These are phyloP conservation scores for Xylaria telfairii DNA, from an alignment of 495 filamentous ascomycete genomes.

Conservation along the genomic window DNA sequence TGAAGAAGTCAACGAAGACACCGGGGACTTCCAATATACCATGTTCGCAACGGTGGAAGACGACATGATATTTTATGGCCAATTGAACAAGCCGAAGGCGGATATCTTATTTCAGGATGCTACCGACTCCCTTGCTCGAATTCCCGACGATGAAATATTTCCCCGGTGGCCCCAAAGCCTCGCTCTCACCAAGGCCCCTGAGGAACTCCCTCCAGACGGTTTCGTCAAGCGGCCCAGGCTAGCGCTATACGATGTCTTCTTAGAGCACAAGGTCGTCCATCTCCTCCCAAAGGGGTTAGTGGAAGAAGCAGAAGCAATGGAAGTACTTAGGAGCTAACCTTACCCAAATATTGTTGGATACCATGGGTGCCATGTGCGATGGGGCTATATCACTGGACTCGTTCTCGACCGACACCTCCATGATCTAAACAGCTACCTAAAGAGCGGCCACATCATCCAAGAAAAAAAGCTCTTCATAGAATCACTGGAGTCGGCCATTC, in stretches of 20 bases:
- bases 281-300: slow-evolving; percentile 28
- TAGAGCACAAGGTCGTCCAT: slow-evolving; percentile 25
- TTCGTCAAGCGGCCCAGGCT: slow-evolving; percentile 30
- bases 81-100: slow-evolving; percentile 29
- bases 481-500: slow-evolving; percentile 41
- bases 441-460: slow-evolving; percentile 20
- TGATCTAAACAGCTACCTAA: slow-evolving; percentile 32
- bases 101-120: slow-evolving; percentile 27
- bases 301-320: slow-evolving; percentile 34
- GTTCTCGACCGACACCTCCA: slow-evolving; percentile 45
- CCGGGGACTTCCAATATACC: slow-evolving; percentile 31
- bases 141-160: slow-evolving; percentile 31
- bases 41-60: slow-evolving; percentile 31
- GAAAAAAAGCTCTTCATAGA: slow-evolving; percentile 39
- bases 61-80: slow-evolving; percentile 30
- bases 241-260: slow-evolving; percentile 26
- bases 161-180: slow-evolving; percentile 25
- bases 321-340: slow-evolving; percentile 34
- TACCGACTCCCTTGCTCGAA: slow-evolving; percentile 26
- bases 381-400: slow-evolving; percentile 45
- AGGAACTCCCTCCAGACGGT: slow-evolving; percentile 20
- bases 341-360: slow-evolving; percentile 49
- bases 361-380: slow-evolving; percentile 40
- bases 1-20: slow-evolving; percentile 29
- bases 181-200: slow-evolving; percentile 25